Conservation (phyloP, 257 asterid genomes). For the Prunella vulgaris region DNA sequence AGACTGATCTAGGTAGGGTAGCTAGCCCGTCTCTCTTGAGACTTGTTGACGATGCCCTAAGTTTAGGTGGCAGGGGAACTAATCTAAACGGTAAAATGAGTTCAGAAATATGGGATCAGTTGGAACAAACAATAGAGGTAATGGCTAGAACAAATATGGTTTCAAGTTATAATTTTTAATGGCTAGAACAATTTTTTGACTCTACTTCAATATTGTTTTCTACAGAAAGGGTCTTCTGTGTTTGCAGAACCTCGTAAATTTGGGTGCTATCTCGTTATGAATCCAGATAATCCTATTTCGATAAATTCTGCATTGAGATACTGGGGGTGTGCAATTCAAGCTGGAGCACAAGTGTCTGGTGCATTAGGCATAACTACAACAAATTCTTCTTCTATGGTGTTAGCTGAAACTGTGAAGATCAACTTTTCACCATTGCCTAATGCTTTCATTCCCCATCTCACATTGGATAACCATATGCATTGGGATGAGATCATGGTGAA, state of each 20-base stretch:
- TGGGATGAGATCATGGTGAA: conserved; percentile 55
- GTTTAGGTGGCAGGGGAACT: conserved; percentile 39
- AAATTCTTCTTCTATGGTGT: conserved; percentile 22
- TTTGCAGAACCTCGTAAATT: conserved; percentile 53
- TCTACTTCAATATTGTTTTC: conserved; percentile 1
- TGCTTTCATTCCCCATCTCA: conserved; percentile 55
- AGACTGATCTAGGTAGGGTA: conserved; percentile 89
- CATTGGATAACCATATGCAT: conserved; percentile 28
- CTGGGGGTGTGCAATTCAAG: conserved; percentile 96
- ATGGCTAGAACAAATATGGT: neutral
- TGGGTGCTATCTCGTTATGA: conserved; percentile 77
- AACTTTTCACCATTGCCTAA: conserved; percentile 61
- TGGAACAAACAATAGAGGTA: conserved; percentile 70
- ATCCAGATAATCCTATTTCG: conserved; percentile 52
- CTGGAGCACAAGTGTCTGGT: conserved; percentile 78
- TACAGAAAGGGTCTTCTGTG: conserved; percentile 73
- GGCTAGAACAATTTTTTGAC: neutral
- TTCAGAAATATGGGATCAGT: conserved; percentile 73
- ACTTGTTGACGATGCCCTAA: conserved; percentile 72
- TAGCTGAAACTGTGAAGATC: conserved; percentile 24
- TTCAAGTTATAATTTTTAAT: conserved; percentile 5
- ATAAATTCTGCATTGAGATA: conserved; percentile 56
- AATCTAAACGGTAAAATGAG: conserved; percentile 60
- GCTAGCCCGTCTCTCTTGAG: conserved; percentile 85
- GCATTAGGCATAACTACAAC: conserved; percentile 46